Percentiles rank a stretch among this genome's conserved stretches.
Conservation (phyloP, 208 protist genomes). For the Polymyxa betae region DNA sequence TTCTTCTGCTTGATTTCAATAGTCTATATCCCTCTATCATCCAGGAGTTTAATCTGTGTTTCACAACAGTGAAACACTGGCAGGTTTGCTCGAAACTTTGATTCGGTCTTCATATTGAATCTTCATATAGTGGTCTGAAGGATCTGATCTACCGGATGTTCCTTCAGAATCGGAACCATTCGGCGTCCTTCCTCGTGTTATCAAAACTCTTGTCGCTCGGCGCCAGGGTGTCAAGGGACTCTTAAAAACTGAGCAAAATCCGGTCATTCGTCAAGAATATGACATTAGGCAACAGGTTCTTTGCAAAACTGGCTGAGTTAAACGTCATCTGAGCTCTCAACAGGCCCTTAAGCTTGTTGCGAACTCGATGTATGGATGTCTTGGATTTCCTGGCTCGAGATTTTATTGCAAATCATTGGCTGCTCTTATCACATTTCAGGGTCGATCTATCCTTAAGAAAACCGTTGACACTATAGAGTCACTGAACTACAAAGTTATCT, state of each 20-base stretch:
- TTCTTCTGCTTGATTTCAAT: slow-evolving; percentile 99
- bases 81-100: background rate
- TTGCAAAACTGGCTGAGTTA: background rate
- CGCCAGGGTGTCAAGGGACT: slow-evolving; percentile 67
- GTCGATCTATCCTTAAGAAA: slow-evolving; percentile 87
- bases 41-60: slow-evolving; percentile 99
- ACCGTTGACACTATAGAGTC: slow-evolving; percentile 89
- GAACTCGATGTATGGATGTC: slow-evolving; percentile 94
- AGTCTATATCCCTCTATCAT: slow-evolving; percentile 99
- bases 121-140: no score
- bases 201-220: slow-evolving; percentile 88
- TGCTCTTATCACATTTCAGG: slow-evolving; percentile 94
- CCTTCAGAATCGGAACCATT: background rate
- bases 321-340: background rate
- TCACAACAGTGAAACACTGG: slow-evolving; percentile 90
- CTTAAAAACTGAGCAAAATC: slow-evolving; percentile 60
- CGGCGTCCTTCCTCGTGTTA: slow-evolving; percentile 86
- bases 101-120: no score
- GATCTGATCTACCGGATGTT: background rate
- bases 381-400: slow-evolving; percentile 95
- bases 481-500: slow-evolving; percentile 75
- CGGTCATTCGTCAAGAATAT: slow-evolving; percentile 49
- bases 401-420: slow-evolving; percentile 98
- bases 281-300: slow-evolving; percentile 71
- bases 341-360: slow-evolving; percentile 91